Evolutionary conservation across 129 eudicot species (phyloP).

Genomic region (Saposhnikovia divaricata): DNA sequence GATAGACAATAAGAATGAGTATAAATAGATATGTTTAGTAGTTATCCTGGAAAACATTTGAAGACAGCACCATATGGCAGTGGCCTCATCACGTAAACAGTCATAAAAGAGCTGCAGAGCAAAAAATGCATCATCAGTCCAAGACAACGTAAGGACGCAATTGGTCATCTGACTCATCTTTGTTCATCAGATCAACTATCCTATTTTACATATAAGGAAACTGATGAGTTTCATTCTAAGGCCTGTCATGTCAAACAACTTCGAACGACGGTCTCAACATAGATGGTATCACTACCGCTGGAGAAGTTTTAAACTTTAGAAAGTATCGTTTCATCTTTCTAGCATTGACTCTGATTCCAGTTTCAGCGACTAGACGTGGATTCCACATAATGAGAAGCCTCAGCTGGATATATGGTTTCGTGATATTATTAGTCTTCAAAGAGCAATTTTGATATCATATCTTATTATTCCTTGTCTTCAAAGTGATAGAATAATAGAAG

Average conservation of each 20-base stretch:
- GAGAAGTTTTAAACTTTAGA: constrained; percentile 23
- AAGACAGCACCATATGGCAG: too few relatives aligned
- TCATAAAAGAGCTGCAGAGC: constrained; percentile 58
- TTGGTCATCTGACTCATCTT: neutral
- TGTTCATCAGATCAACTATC: neutral
- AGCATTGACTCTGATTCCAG: constrained; percentile 84
- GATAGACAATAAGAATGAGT: too few relatives aligned
- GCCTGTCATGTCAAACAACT: neutral
- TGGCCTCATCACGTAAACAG: too few relatives aligned
- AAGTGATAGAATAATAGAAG: neutral
- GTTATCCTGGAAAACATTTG: too few relatives aligned
- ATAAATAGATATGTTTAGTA: too few relatives aligned
- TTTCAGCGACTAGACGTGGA: constrained; percentile 86
- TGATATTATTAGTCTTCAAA: too few relatives aligned
- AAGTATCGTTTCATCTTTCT: constrained; percentile 58
- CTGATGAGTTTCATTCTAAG: too few relatives aligned
- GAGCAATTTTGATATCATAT: too few relatives aligned
- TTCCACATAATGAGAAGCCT: constrained; percentile 99
- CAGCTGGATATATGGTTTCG: too few relatives aligned
- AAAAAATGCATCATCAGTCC: neutral
- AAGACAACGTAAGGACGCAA: neutral
- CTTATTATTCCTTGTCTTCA: too few relatives aligned
- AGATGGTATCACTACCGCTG: too few relatives aligned
- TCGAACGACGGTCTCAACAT: neutral
- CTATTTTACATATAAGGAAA: neutral